Evolutionary conservation across 129 eudicot genomes (phyloP), one percentile per base, ranked within the genome.

Genomic region (Solidago caesia): DNA sequence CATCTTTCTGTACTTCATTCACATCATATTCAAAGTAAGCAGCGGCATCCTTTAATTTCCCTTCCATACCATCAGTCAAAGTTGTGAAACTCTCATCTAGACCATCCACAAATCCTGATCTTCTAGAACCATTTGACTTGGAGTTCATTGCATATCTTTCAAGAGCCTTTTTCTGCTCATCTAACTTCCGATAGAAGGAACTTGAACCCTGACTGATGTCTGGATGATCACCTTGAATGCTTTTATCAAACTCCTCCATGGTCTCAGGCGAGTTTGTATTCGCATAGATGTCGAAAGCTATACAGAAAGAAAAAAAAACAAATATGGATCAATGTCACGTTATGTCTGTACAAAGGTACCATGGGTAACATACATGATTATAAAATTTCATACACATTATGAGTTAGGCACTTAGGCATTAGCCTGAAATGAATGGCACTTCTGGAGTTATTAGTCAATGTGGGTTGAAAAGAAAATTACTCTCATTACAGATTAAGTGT

Each of bases 51-150:
- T 81, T 87, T 67, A 91, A 77, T 57, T 81, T 88, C 16, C 63
- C 76, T 47, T 81, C 92, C 85, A 91, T 67, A 73, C 92, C 90
- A 67, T 91, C 97, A 6, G 81, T 64, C 59, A 89, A 83, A 44
- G 89, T 42, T 44, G 75, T 77, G 68, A 70, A 76, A 77, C 83
- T 74, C 45, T 78, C 88, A 68, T 86, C 85, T 68, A 88, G 69
- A 76, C 89, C 88, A 46, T 86, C 88, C 68, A 78, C 8, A 56
- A 45, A 16, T 47, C 70, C 73, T 12, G 83, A 60, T 66, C 80
- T 73, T 59, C 74, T 72, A 41, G 77, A 75, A 79, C 45, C 9
- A 47, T 48, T 21, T 21, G 21, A 21, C 21, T 21, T 62, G 16
- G 72, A 58, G 69, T 74, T 81, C 53, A 44, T n/a, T 39, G 76